These are phyloP conservation scores for Lathyrus aphaca DNA, from an alignment of 306 rosid species.

Conservation along the genomic window DNA sequence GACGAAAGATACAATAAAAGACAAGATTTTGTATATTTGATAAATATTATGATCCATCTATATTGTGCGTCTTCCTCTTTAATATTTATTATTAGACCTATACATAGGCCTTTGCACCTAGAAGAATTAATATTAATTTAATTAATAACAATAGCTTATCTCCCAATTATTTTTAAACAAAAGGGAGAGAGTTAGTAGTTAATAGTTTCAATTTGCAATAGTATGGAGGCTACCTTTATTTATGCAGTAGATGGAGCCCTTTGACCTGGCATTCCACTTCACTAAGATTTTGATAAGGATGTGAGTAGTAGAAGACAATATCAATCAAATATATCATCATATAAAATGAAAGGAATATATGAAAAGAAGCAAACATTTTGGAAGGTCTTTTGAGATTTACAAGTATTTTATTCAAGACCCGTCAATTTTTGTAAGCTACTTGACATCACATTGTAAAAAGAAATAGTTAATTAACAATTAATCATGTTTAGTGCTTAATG, in stretches of 20 bases:
- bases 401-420: constrained; percentile 42
- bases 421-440: constrained; percentile 50
- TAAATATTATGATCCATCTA: no score
- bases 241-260: constrained; percentile 43
- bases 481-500: constrained; percentile 55
- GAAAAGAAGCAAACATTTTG: constrained; percentile 52
- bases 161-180: no score
- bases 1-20: no score
- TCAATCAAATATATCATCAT: no score
- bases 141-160: no score
- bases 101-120: no score
- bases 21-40: no score
- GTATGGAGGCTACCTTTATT: constrained; percentile 32
- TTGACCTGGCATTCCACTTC: constrained; percentile 81
- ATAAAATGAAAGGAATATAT: constrained; percentile 33
- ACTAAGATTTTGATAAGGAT: constrained; percentile 56
- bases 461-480: constrained; percentile 42
- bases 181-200: no score
- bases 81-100: no score
- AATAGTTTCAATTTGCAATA: constrained; percentile 36
- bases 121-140: no score
- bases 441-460: constrained; percentile 68
- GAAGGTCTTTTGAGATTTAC: constrained; percentile 49
- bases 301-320: constrained; percentile 73
- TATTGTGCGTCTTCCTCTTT: no score